Conservation (phyloP, 106 monocot genomes). For the Xerophyta viscosa region DNA sequence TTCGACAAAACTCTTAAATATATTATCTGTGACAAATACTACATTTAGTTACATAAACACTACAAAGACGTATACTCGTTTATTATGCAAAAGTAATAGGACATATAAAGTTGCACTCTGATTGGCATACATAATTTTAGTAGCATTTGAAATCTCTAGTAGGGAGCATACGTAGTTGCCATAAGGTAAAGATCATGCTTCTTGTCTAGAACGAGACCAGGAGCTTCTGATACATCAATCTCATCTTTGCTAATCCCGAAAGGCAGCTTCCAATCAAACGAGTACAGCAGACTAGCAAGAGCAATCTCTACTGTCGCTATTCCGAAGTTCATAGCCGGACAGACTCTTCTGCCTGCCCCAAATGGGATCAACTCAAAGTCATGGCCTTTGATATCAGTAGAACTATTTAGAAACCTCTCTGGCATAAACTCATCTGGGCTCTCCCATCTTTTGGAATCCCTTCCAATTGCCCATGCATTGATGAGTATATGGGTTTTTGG, state of each 20-base stretch:
- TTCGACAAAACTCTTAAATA: no score
- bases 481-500: no score
- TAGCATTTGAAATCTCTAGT: no score
- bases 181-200: neutral
- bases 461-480: no score
- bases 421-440: slow-evolving; percentile 9
- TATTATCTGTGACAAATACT: no score
- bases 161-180: no score
- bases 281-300: slow-evolving; percentile 1
- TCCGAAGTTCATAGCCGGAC: slow-evolving; percentile 3
- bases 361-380: slow-evolving; percentile 8
- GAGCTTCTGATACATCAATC: slow-evolving; percentile 2
- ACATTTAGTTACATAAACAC: no score
- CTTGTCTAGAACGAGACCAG: neutral
- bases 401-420: slow-evolving; percentile 6
- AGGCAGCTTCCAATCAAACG: slow-evolving; percentile 15
- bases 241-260: no score
- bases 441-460: slow-evolving; percentile 10
- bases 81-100: no score
- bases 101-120: no score
- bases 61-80: no score
- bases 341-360: slow-evolving; percentile 8
- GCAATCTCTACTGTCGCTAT: neutral
- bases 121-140: no score
- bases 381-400: slow-evolving; percentile 4